Percentiles rank a stretch among this genome's conserved stretches.
Evolutionary conservation across 1,139 yeast genomes (phyloP).

Genomic region (Taiozyma sp.): DNA sequence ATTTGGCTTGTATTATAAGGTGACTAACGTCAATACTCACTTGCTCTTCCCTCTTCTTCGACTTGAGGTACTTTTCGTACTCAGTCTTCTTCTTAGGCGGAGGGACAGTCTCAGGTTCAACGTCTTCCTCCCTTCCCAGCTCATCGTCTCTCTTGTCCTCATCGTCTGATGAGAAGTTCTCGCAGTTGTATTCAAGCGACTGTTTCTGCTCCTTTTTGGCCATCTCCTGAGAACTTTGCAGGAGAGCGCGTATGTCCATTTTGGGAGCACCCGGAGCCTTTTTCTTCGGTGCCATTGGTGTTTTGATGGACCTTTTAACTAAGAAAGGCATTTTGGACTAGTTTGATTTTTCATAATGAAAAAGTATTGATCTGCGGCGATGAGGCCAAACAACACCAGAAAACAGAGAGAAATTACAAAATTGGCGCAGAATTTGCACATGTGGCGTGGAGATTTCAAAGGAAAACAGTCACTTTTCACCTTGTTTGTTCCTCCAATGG

Average conservation of each 20-base stretch:
- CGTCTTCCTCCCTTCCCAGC: not conserved
- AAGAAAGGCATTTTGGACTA: no score
- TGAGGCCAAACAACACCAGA: not conserved
- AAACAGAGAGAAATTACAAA: not conserved
- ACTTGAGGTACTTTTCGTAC: conserved; percentile 11
- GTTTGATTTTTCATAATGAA: no score
- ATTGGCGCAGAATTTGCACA: not conserved
- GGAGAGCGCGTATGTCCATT: not conserved
- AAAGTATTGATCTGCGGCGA: not conserved
- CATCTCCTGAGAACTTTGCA: not conserved
- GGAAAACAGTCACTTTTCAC: no score
- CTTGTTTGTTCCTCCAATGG: no score
- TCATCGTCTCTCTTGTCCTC: not conserved
- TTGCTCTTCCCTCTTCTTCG: conserved; percentile 14
- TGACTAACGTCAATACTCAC: conserved; percentile 2
- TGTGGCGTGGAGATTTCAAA: no score
- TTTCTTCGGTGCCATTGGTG: not conserved
- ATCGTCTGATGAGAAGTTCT: not conserved
- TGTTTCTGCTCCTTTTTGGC: conserved; percentile 3
- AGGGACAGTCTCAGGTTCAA: conserved; percentile 8
- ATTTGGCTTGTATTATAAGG: no score
- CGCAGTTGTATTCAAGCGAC: not conserved
- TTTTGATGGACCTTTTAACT: not conserved
- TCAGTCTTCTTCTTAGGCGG: conserved; percentile 12
- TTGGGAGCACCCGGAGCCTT: not conserved